A percentile compares a stretch with the other conserved stretches of the same genome.
These are phyloP conservation scores for Candida gorgasii DNA, from an alignment of 805 yeast genomes.

Conservation along the genomic window DNA sequence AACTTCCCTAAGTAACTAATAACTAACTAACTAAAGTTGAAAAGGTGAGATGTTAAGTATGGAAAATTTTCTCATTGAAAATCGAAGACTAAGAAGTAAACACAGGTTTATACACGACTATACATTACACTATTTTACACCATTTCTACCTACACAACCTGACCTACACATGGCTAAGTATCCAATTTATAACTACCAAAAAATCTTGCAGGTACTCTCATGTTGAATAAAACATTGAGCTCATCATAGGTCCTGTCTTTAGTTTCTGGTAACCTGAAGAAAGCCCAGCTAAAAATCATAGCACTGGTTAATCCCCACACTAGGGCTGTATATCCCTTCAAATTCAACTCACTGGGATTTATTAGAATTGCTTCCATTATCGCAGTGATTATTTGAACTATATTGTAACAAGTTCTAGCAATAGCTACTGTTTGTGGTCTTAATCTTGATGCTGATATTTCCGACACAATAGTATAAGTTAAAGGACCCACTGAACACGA, in stretches of 20 bases:
- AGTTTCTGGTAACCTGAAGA: conserved; percentile 57
- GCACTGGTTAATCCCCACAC: conserved; percentile 36
- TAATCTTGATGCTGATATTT: conserved; percentile 36
- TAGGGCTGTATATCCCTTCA: conserved; percentile 41
- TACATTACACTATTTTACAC: too few relatives aligned
- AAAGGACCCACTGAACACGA: conserved; percentile 45
- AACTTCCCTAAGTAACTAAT: too few relatives aligned
- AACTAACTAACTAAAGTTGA: too few relatives aligned
- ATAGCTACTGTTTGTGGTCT: conserved; percentile 40
- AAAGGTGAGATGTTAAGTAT: too few relatives aligned
- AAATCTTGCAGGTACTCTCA: conserved; percentile 34
- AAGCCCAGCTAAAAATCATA: conserved; percentile 37
- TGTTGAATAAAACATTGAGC: conserved; percentile 50
- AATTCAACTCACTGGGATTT: conserved; percentile 38
- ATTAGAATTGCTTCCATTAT: conserved; percentile 33
- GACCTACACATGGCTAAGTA: too few relatives aligned
- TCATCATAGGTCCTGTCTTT: conserved; percentile 55
- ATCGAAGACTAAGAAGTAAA: too few relatives aligned
- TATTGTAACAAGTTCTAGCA: conserved; percentile 27
- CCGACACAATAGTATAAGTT: conserved; percentile 36
- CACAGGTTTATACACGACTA: too few relatives aligned
- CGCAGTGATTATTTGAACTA: conserved; percentile 26
- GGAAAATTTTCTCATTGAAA: not conserved
- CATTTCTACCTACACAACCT: too few relatives aligned
- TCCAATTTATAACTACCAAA: conserved; percentile 1